Base-by-base conservation (phyloP, 2,329 filamentous ascomycete species). In the Tolypocladium sp. region DNA sequence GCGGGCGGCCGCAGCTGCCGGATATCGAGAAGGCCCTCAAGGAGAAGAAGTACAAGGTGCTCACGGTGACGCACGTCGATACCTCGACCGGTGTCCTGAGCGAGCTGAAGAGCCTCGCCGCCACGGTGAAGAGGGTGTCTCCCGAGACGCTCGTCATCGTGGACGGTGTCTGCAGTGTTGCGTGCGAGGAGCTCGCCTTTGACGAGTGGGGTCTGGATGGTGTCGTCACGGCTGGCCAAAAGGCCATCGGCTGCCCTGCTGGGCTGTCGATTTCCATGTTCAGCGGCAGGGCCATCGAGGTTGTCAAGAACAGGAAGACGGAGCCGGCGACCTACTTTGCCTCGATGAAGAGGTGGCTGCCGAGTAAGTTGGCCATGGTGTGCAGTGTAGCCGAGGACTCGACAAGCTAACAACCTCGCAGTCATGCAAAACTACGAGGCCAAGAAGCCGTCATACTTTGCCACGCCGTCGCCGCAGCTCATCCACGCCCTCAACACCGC, bases 341-440 rank as follows among this genome's bases (percentile, higher is more conserved):
- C 58, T 96, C 90, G 15, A 91, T 97, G 81, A 92, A 92, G 82
- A 97, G 97, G 77, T 99, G 94, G 94, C 79, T 92, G 59, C 93
- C 93, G 54, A 94, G 88, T 91, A 80, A 68, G 83, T 75, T 12
- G 41, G 2, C 22, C 38, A 25, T 15, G 5, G 37, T n/a, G 6
- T 30, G 27, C 15, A 20, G 6, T 52, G 46, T 35, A 6, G 27
- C 6, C 3, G 15, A 25, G 5, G 46, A 20, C 22, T 25, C 30
- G 33, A 37, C 30, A 49, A 12, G 46, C 60, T 63, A 51, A 62
- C 46, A 46, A 25, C 13, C 20, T 17, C 33, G 30, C 33, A 90
- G 89, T 99, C 75, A 97, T 99, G 93, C 87, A 94, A 78, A 97
- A 97, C 78, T 99, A 99, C 76, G 94, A 99, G 79, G 91, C 91